Evolutionary conservation across 2,329 filamentous ascomycete genomes (phyloP).

Genomic region (Chaetomium sp.): DNA sequence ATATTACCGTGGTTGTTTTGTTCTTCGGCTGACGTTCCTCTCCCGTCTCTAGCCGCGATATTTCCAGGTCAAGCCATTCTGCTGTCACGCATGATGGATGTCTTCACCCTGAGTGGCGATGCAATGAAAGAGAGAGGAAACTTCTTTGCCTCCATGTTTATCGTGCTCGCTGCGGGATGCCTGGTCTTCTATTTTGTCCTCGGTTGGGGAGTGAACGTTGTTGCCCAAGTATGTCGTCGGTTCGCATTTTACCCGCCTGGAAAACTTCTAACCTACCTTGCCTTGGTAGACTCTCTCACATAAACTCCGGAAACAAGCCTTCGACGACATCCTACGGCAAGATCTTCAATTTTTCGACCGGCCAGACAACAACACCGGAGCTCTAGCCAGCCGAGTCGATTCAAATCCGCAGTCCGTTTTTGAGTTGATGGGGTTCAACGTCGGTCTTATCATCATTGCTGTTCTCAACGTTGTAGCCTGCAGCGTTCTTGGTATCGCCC

Average conservation of each 20-base stretch:
- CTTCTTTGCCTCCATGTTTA: constrained; percentile 51
- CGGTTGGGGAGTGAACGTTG: constrained; percentile 32
- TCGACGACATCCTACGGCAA: constrained; percentile 32
- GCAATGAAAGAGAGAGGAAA: constrained; percentile 36
- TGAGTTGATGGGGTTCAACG: constrained; percentile 39
- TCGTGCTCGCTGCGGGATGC: constrained; percentile 37
- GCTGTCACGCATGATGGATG: constrained; percentile 35
- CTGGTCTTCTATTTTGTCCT: constrained; percentile 38
- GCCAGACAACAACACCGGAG: constrained; percentile 34
- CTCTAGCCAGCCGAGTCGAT: constrained; percentile 32
- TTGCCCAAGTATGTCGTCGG: constrained; percentile 18
- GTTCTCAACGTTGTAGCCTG: constrained; percentile 33
- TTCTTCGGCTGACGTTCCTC: background rate
- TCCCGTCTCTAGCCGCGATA: constrained; percentile 2
- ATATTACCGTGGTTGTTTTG: background rate
- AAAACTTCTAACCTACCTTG: background rate
- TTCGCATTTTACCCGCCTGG: background rate
- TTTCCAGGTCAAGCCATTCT: constrained; percentile 41
- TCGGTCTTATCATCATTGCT: constrained; percentile 35
- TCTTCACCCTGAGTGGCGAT: constrained; percentile 31
- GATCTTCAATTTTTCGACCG: constrained; percentile 39
- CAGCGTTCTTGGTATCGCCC: constrained; percentile 37
- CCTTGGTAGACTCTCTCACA: constrained; percentile 11
- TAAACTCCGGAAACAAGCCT: constrained; percentile 18
- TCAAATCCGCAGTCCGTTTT: constrained; percentile 34